Conservation (phyloP, 352 stramenopile species). For the Phytophthora ohioensis region DNA sequence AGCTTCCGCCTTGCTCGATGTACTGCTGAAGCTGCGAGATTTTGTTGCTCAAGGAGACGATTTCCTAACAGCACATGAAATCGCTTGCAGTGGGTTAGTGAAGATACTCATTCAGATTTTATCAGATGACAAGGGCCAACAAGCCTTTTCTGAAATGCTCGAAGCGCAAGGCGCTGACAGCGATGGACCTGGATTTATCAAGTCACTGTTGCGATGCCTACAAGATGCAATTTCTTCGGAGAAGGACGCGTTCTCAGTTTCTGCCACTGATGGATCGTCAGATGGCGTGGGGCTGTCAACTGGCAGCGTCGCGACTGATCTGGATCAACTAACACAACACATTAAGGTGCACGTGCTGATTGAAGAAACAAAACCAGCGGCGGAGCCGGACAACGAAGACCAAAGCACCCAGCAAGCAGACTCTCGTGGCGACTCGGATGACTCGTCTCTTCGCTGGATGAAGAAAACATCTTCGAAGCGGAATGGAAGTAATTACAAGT, state of each 20-base stretch:
- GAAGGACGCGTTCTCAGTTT: conserved; percentile 63
- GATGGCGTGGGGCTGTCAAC: conserved; percentile 25
- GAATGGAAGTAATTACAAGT: conserved; percentile 38
- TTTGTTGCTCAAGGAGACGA: conserved; percentile 39
- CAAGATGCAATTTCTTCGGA: conserved; percentile 73
- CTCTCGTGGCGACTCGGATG: conserved; percentile 11
- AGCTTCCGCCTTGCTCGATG: conserved; percentile 18
- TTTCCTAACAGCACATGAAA: conserved; percentile 67
- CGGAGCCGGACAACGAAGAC: conserved; percentile 34
- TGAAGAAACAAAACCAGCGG: conserved; percentile 45
- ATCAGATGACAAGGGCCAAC: conserved; percentile 34
- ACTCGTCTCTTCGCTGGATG: conserved; percentile 35
- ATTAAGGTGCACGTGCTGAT: conserved; percentile 78
- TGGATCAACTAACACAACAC: conserved; percentile 76
- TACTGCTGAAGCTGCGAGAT: conserved; percentile 38
- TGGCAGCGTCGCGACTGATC: conserved; percentile 51
- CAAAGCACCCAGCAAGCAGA: conserved; percentile 25
- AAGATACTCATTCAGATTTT: conserved; percentile 49
- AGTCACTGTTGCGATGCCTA: conserved; percentile 49
- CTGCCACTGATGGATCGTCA: conserved; percentile 13
- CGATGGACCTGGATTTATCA: conserved; percentile 34
- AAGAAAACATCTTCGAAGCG: conserved; percentile 34
- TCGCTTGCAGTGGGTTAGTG: conserved; percentile 66
- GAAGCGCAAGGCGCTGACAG: conserved; percentile 10
- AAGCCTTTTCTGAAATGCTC: conserved; percentile 51